Percentiles rank a stretch among this genome's conserved stretches.
Evolutionary conservation across 345 rosid species (phyloP).

Genomic region (Hibiscus mutabilis): DNA sequence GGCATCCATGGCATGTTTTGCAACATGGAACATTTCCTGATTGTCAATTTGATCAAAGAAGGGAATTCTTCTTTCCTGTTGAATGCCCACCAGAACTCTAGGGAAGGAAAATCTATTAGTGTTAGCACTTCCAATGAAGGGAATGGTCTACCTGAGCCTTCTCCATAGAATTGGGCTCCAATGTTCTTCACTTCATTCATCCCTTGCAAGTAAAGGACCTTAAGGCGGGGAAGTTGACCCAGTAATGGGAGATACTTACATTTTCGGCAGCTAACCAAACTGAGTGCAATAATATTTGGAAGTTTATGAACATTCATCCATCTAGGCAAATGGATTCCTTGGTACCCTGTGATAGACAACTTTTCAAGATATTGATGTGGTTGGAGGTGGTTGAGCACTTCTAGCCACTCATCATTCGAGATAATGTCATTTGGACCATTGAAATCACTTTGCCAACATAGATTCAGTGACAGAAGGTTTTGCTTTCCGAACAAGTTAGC

Average conservation of each 20-base stretch:
- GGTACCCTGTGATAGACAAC: conserved; percentile 11
- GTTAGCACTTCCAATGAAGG: conserved; percentile 15
- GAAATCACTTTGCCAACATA: conserved; percentile 14
- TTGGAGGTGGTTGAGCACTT: conserved; percentile 10
- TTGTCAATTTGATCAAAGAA: conserved; percentile 10
- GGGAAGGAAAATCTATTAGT: background rate
- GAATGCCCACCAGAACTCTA: conserved; percentile 18
- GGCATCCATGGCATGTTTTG: conserved; percentile 18
- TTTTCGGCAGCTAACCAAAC: background rate
- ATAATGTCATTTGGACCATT: background rate
- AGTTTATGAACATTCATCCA: conserved; percentile 15
- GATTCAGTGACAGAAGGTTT: conserved; percentile 7
- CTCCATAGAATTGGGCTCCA: conserved; percentile 1
- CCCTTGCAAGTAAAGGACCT: conserved; percentile 14
- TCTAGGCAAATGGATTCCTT: conserved; percentile 14
- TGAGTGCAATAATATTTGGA: conserved; percentile 13
- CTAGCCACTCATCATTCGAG: background rate
- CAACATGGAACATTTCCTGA: conserved; percentile 20
- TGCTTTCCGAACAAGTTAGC: conserved; percentile 5
- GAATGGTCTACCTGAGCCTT: conserved; percentile 2
- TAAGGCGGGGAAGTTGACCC: conserved; percentile 22
- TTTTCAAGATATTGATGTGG: conserved; percentile 13
- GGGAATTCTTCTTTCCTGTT: conserved; percentile 16
- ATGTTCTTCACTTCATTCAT: conserved; percentile 13
- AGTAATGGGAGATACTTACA: conserved; percentile 17